These are phyloP conservation scores for Solanum paucissectum DNA, from an alignment of 257 asterid genomes.

Conservation along the genomic window DNA sequence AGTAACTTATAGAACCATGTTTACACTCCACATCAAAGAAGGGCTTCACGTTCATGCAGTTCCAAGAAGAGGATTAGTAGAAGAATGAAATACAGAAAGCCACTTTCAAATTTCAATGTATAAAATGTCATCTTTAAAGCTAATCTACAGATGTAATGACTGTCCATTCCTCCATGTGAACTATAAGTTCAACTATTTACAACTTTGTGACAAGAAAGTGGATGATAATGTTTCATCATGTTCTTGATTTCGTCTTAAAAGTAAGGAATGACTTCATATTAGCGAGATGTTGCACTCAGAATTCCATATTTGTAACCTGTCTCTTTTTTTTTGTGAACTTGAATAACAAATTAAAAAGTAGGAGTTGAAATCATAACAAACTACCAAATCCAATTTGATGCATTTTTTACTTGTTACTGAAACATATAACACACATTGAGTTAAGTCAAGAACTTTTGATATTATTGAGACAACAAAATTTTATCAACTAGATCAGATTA, in stretches of 20 bases:
- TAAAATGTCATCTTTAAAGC: neutral
- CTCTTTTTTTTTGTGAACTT: neutral
- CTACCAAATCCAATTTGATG: neutral
- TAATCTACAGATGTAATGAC: neutral
- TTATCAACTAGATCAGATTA: neutral
- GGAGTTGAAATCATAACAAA: neutral
- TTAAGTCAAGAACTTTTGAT: neutral
- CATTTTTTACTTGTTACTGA: neutral
- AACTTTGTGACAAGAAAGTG: neutral
- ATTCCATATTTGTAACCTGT: neutral
- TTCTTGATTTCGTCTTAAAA: neutral
- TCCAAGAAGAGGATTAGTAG: conserved; percentile 17
- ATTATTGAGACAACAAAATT: neutral
- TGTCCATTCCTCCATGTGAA: neutral
- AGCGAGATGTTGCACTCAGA: neutral
- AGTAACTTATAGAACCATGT: conserved; percentile 59
- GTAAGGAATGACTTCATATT: neutral
- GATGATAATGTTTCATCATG: neutral
- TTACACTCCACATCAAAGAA: conserved; percentile 58
- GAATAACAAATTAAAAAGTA: neutral
- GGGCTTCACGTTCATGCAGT: conserved; percentile 37
- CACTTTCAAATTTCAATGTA: neutral
- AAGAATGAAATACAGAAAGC: neutral
- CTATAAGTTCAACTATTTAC: neutral
- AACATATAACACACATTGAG: neutral